Conservation (phyloP, 2,329 filamentous ascomycete genomes). For the Penicillium palitans region DNA sequence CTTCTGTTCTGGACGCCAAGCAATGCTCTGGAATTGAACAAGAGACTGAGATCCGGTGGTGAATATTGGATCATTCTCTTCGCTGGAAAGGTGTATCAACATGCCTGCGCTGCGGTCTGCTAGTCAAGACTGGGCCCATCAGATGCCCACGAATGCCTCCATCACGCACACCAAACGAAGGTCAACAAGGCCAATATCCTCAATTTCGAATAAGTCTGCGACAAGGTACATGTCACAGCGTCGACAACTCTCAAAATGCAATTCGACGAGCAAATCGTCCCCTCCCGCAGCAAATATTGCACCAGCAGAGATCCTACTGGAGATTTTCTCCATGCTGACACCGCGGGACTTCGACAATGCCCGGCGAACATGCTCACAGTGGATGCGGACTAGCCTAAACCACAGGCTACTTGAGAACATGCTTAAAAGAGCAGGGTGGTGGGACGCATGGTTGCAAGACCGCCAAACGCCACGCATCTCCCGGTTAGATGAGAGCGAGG, state of each 20-base stretch:
- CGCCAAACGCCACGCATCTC: conserved; percentile 30
- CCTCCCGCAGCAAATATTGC: conserved; percentile 37
- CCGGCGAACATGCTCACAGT: conserved; percentile 59
- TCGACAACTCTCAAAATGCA: not conserved
- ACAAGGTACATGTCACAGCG: not conserved
- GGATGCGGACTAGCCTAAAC: conserved; percentile 61
- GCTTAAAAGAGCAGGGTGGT: conserved; percentile 59
- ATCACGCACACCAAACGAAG: not conserved
- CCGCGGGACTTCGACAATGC: conserved; percentile 61
- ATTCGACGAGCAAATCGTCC: not conserved
- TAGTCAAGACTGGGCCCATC: conserved; percentile 4
- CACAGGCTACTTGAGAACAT: conserved; percentile 52
- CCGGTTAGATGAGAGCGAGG: conserved; percentile 39
- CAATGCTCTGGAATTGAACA: not conserved
- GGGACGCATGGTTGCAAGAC: conserved; percentile 42
- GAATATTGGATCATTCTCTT: not conserved
- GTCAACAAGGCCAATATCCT: not conserved
- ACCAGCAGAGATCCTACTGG: conserved; percentile 53
- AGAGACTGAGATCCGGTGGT: not conserved
- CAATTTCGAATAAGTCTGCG: not conserved
- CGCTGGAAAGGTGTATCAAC: not conserved
- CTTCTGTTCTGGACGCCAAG: not conserved
- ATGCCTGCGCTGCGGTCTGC: conserved; percentile 6
- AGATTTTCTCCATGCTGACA: conserved; percentile 48
- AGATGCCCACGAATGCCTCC: not conserved